A percentile compares a stretch with the other conserved stretches of the same genome.
Conservation (phyloP, 2,329 filamentous ascomycete genomes). For the Periconia sp. region DNA sequence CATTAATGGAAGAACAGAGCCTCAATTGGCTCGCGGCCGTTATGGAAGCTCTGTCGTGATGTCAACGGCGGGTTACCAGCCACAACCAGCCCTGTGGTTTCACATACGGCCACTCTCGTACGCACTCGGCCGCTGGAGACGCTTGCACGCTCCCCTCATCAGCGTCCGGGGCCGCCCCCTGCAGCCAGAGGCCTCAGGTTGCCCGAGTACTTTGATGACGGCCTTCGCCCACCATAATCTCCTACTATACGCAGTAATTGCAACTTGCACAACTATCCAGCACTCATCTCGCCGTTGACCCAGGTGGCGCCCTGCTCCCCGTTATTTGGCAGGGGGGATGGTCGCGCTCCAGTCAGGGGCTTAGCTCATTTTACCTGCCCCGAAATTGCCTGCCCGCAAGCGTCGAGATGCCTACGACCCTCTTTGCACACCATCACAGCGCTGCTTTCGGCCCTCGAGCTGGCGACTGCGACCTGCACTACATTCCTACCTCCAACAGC, state of each 20-base stretch:
- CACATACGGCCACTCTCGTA: slow-evolving; percentile 25
- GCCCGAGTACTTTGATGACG: too few species aligned
- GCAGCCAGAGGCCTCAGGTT: slow-evolving; percentile 4
- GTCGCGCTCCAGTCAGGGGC: slow-evolving; percentile 33
- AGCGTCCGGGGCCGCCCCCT: slow-evolving; percentile 10
- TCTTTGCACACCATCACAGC: slow-evolving; percentile 30
- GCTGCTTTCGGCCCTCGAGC: slow-evolving; percentile 11
- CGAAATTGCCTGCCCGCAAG: slow-evolving; percentile 35
- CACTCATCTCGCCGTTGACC: slow-evolving; percentile 12
- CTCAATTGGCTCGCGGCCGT: slow-evolving; percentile 10
- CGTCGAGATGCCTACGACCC: slow-evolving; percentile 34
- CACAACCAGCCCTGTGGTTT: slow-evolving; percentile 34
- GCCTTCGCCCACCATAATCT: background rate
- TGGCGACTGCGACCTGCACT: slow-evolving; percentile 24
- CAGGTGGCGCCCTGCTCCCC: slow-evolving; percentile 5
- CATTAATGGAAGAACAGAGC: background rate
- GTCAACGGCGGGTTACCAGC: slow-evolving; percentile 36
- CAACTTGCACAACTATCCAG: slow-evolving; percentile 1
- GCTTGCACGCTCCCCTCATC: slow-evolving; percentile 12
- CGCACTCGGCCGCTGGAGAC: slow-evolving; percentile 26
- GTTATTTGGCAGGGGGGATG: slow-evolving; percentile 16
- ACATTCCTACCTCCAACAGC: slow-evolving; percentile 26
- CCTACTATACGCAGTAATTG: background rate
- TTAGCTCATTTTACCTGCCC: slow-evolving; percentile 29
- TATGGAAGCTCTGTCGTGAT: slow-evolving; percentile 22